Evolutionary conservation across 1,284 basidiomycete genomes (phyloP).

Genomic region (Sanghuangporus weigelae): DNA sequence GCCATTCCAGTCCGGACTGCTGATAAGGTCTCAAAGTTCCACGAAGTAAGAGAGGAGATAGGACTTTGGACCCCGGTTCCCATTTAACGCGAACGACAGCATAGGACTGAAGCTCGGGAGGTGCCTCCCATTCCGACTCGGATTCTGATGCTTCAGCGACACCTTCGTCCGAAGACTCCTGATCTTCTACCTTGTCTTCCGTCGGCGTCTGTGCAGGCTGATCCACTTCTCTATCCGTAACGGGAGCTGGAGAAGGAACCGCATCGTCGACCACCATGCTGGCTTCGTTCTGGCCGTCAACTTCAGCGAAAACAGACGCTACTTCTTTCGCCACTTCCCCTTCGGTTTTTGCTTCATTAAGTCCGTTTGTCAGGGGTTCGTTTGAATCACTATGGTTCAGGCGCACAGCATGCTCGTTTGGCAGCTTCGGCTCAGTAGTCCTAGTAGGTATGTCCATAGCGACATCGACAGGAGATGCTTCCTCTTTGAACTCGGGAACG

Average conservation of each 20-base stretch:
- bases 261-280: neutral
- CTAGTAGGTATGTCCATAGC: neutral
- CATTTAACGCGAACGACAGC: conserved; percentile 65
- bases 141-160: conserved; percentile 14
- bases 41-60: conserved; percentile 78
- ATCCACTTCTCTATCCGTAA: neutral
- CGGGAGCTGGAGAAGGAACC: neutral
- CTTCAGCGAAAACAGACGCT: neutral
- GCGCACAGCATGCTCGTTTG: neutral
- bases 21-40: conserved; percentile 92
- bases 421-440: neutral
- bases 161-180: conserved; percentile 18
- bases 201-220: too few species aligned
- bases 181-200: conserved; percentile 16
- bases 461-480: too few species aligned
- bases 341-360: neutral
- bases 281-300: neutral
- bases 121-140: conserved; percentile 32
- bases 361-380: neutral
- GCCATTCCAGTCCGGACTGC: conserved; percentile 92
- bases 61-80: conserved; percentile 54
- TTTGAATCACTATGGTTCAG: neutral
- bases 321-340: neutral
- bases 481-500: neutral
- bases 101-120: conserved; percentile 58